phyloP scores from a whole-genome alignment of 139 green algal genomes.

The Astrephomene gubernaculifera region DNA sequence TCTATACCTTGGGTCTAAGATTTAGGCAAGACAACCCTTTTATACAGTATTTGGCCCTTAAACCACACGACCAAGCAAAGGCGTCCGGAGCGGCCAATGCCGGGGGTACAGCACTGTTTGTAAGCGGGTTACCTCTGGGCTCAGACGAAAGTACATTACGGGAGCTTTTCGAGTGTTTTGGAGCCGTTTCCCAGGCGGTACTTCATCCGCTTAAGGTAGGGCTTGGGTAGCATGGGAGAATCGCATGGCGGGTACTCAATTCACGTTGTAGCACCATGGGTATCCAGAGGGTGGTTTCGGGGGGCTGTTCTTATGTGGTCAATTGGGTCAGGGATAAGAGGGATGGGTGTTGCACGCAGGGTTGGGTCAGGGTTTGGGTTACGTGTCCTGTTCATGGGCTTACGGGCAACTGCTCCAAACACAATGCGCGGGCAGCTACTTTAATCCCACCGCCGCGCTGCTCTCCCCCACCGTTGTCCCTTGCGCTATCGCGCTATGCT shows the following conservation, averaged over 20 bases:
- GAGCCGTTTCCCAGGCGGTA: slow-evolving; percentile 63
- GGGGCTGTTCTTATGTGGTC: no score
- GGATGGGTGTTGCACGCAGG: no score
- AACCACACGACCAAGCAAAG: slow-evolving; percentile 28
- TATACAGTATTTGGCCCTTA: slow-evolving; percentile 38
- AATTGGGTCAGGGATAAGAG: no score
- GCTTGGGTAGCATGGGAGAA: background rate
- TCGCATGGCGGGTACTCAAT: background rate
- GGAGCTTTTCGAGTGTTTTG: slow-evolving; percentile 71
- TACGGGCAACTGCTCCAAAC: no score
- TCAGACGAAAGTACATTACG: slow-evolving; percentile 53
- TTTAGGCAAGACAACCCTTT: slow-evolving; percentile 17
- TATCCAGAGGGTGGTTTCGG: no score
- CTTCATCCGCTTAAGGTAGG: slow-evolving; percentile 67
- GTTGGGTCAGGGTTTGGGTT: no score
- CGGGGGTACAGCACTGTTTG: slow-evolving; percentile 54
- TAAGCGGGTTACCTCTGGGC: slow-evolving; percentile 65
- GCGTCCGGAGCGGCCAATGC: background rate
- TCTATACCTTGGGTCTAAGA: background rate
- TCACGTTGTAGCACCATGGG: no score
- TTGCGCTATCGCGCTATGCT: no score
- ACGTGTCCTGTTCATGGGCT: no score
- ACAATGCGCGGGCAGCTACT: no score
- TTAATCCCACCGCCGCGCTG: no score
- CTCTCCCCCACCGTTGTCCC: no score